Conservation (phyloP, 192 early-diverging fungal genomes). For the Backusella macrospora region DNA sequence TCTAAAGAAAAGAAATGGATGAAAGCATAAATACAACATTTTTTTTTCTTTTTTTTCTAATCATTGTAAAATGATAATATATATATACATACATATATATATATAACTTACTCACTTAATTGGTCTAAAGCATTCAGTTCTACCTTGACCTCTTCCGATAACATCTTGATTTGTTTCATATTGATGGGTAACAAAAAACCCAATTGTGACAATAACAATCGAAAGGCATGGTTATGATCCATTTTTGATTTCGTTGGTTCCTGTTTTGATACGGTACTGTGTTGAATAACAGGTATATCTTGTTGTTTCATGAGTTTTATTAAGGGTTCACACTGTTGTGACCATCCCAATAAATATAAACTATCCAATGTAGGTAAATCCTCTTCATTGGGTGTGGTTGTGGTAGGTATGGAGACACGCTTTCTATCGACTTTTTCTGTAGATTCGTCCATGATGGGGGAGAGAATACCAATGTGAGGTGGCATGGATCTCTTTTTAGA, state of each 20-base stretch:
- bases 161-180: slow-evolving; percentile 55
- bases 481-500: background rate
- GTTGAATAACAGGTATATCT: background rate
- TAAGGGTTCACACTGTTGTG: slow-evolving; percentile 33
- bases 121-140: slow-evolving; percentile 62
- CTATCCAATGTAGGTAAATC: slow-evolving; percentile 39
- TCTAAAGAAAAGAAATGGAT: too few species aligned
- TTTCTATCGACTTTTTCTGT: background rate
- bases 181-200: slow-evolving; percentile 65
- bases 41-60: too few species aligned
- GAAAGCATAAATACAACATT: too few species aligned
- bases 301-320: slow-evolving; percentile 28
- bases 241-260: slow-evolving; percentile 39
- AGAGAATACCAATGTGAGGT: background rate
- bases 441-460: background rate
- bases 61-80: too few species aligned
- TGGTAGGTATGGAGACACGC: background rate
- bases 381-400: slow-evolving; percentile 11
- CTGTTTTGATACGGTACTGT: slow-evolving; percentile 12
- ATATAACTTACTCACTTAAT: slow-evolving; percentile 64
- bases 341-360: slow-evolving; percentile 30
- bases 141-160: slow-evolving; percentile 58
- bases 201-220: slow-evolving; percentile 65
- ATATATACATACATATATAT: background rate
- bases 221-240: slow-evolving; percentile 39